Evolutionary conservation across 2,329 filamentous ascomycete genomes (phyloP), one percentile per base, ranked within the genome.

Genomic region (Exophiala bonariae): DNA sequence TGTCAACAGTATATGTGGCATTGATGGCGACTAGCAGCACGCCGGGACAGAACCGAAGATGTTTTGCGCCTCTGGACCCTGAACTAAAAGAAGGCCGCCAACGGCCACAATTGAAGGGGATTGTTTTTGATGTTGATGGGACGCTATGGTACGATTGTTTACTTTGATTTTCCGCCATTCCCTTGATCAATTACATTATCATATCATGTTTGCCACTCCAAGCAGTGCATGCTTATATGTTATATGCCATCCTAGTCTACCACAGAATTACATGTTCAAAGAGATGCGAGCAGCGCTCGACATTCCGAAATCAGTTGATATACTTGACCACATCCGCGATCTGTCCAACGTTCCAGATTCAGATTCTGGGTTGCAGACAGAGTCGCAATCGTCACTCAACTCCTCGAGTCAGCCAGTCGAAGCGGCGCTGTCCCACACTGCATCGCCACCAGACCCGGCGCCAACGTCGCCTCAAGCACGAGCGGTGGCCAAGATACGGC

Each of bases 211-310:
- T 26, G n/a, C n/a, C n/a, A n/a, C n/a, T n/a, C n/a, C n/a, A n/a
- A n/a, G n/a, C n/a, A n/a, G n/a, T n/a, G n/a, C 23, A 26, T 6
- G 23, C 42, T 23, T 18, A 32, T 11, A 3, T 41, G 20, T 40
- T 17, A 3, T 49, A 16, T 4, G 6, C 34, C 18, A 28, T 20
- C 34, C 55, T 54, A 95, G 90, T 65, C 74, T 91, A 48, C 92
- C 92, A 0, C 92, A 97, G 69, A 93, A 87, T 59, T 89, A 96
- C 78, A 99, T 97, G 92, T 97, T 97, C 70, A 67, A 71, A 16
- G 79, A 95, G 63, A 97, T 99, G 92, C 85, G 81, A 55, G 64
- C 72, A 11, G 85, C 82, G 6, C 79, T 97, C 13, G 76, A 74
- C 40, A 96, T 97, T 59, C 66, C 81, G 53, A 86, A 85, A 64